These are phyloP conservation scores for Cytospora mali DNA, from an alignment of 2,329 filamentous ascomycete species.

Conservation along the genomic window DNA sequence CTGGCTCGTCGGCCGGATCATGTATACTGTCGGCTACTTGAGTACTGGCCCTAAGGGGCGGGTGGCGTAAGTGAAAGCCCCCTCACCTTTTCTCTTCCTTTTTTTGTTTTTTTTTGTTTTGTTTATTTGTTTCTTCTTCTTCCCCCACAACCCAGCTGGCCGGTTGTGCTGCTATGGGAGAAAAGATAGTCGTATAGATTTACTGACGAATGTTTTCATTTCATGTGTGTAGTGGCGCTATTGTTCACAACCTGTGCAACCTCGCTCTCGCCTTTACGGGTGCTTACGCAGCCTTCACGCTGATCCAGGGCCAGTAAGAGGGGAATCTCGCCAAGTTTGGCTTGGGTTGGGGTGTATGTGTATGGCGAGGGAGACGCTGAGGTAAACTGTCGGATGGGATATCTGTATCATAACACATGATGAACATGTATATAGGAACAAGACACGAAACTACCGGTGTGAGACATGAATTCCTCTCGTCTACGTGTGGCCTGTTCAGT, in stretches of 20 bases:
- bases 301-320: constrained; percentile 10
- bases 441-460: too few species aligned
- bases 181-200: neutral
- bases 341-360: neutral
- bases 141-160: neutral
- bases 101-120: neutral
- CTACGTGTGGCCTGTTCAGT: too few species aligned
- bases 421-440: too few species aligned
- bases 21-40: constrained; percentile 57
- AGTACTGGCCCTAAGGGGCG: constrained; percentile 21
- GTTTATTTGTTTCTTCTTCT: too few species aligned
- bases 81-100: neutral
- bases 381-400: neutral
- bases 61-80: constrained; percentile 10
- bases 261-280: constrained; percentile 12
- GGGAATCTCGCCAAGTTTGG: neutral
- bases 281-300: constrained; percentile 1
- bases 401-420: too few species aligned
- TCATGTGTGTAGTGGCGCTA: constrained; percentile 39
- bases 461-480: too few species aligned
- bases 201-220: constrained; percentile 25
- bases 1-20: constrained; percentile 56
- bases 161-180: neutral
- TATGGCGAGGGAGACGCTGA: neutral
- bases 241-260: constrained; percentile 41